Conservation (phyloP, 2,329 filamentous ascomycete species). For the Colletotrichum lentis region DNA sequence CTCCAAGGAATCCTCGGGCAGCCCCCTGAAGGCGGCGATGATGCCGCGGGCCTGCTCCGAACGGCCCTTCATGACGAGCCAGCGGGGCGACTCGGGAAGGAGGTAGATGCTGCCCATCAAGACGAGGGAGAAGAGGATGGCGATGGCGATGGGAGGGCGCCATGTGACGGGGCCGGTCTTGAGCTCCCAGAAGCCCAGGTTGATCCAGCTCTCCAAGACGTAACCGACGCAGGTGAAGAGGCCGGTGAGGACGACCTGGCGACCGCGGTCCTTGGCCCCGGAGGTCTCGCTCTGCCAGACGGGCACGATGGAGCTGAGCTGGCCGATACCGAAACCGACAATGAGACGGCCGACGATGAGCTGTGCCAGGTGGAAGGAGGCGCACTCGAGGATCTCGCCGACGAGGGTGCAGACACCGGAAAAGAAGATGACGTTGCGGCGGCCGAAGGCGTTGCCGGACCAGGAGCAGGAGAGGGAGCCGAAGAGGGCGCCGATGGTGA, state of each 20-base stretch:
- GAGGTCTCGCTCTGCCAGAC: constrained; percentile 53
- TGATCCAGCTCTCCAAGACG: constrained; percentile 55
- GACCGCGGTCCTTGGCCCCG: constrained; percentile 53
- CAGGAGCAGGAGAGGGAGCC: constrained; percentile 50
- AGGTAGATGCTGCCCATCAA: constrained; percentile 48
- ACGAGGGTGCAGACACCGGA: constrained; percentile 47
- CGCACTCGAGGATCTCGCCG: constrained; percentile 48
- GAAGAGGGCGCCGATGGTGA: constrained; percentile 49
- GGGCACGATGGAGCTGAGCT: constrained; percentile 52
- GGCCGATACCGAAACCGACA: constrained; percentile 51
- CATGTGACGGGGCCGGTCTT: constrained; percentile 43
- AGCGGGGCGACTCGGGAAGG: constrained; percentile 48
- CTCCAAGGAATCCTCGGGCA: constrained; percentile 57
- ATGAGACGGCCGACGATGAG: constrained; percentile 54
- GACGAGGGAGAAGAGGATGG: constrained; percentile 45
- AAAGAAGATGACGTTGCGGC: constrained; percentile 46
- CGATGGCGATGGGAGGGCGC: constrained; percentile 50
- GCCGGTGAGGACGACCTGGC: constrained; percentile 50
- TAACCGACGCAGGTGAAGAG: constrained; percentile 38
- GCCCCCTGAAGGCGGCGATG: constrained; percentile 56
- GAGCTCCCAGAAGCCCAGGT: constrained; percentile 53
- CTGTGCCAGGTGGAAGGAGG: constrained; percentile 50
- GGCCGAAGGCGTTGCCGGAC: constrained; percentile 48
- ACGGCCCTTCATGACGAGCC: constrained; percentile 45
- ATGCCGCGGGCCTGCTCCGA: constrained; percentile 46